Conservation (phyloP, 2,329 filamentous ascomycete genomes). For the Colletotrichum agaves region DNA sequence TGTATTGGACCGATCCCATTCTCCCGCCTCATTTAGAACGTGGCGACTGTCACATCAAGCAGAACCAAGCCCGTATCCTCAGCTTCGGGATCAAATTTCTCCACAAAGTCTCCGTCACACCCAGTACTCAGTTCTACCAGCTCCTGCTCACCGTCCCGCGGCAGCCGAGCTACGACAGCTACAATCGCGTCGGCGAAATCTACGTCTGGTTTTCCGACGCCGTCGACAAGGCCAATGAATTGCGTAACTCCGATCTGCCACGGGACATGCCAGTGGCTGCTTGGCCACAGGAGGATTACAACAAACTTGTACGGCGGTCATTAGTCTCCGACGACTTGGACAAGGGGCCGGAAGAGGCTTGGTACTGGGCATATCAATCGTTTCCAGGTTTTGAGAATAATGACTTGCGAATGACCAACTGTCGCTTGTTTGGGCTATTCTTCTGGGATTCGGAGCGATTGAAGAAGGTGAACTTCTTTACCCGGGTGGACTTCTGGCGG, state of each 20-base stretch:
- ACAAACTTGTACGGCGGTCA: slow-evolving; percentile 11
- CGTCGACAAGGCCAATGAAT: slow-evolving; percentile 17
- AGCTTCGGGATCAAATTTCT: slow-evolving; percentile 33
- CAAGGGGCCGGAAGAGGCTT: slow-evolving; percentile 31
- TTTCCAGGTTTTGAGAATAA: slow-evolving; percentile 18
- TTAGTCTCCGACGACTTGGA: slow-evolving; percentile 11
- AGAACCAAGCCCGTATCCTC: slow-evolving; percentile 28
- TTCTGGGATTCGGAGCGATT: slow-evolving; percentile 31
- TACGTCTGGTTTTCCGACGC: slow-evolving; percentile 32
- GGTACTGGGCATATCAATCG: slow-evolving; percentile 33
- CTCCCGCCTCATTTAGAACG: slow-evolving; percentile 26
- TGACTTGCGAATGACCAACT: slow-evolving; percentile 29
- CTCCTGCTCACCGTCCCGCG: slow-evolving; percentile 16
- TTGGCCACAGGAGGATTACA: slow-evolving; percentile 16
- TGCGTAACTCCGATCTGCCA: slow-evolving; percentile 13
- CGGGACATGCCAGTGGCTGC: background rate
- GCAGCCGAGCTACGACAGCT: slow-evolving; percentile 29
- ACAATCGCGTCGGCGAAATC: slow-evolving; percentile 28
- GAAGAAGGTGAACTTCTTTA: slow-evolving; percentile 32
- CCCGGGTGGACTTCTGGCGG: slow-evolving; percentile 25
- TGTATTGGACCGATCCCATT: slow-evolving; percentile 24
- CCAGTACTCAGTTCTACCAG: slow-evolving; percentile 22
- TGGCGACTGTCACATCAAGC: slow-evolving; percentile 27
- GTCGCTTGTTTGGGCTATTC: slow-evolving; percentile 30
- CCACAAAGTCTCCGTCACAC: slow-evolving; percentile 15